These are phyloP conservation scores for Leishmania braziliensis DNA, from an alignment of 208 protist species.

Conservation along the genomic window DNA sequence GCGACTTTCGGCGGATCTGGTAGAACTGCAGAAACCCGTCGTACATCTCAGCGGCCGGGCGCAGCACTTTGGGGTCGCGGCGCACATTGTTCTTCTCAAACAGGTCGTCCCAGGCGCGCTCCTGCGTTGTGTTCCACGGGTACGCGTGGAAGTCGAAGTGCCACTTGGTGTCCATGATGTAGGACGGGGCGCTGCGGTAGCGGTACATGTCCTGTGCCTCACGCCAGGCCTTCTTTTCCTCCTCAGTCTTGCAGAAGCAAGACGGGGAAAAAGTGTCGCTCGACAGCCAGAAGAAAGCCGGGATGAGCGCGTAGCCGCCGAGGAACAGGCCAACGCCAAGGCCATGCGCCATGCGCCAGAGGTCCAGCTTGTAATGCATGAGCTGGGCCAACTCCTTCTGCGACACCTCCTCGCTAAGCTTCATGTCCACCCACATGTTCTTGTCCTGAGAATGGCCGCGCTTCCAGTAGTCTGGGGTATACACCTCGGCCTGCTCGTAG, in stretches of 20 bases:
- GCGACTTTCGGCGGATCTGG: constrained; percentile 81
- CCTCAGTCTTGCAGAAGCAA: constrained; percentile 57
- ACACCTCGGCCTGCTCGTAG: constrained; percentile 80
- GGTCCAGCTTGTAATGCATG: constrained; percentile 84
- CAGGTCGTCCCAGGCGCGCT: constrained; percentile 90
- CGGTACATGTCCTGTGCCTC: constrained; percentile 90
- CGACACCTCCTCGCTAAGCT: constrained; percentile 84
- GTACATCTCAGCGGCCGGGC: constrained; percentile 89
- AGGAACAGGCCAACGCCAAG: constrained; percentile 47
- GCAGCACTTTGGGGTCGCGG: constrained; percentile 81
- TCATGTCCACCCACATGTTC: constrained; percentile 93
- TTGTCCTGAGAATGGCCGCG: constrained; percentile 83
- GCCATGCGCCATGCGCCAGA: constrained; percentile 83
- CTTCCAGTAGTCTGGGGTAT: constrained; percentile 88
- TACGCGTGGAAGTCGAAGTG: constrained; percentile 89
- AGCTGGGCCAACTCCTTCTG: constrained; percentile 84
- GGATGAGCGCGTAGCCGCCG: constrained; percentile 81
- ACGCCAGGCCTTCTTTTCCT: constrained; percentile 81
- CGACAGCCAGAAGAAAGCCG: constrained; percentile 83
- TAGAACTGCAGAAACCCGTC: constrained; percentile 87
- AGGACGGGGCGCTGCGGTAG: constrained; percentile 87
- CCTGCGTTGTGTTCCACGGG: constrained; percentile 73
- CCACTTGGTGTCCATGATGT: constrained; percentile 90
- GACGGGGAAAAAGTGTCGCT: constrained; percentile 90
- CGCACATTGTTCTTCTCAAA: constrained; percentile 94